Evolutionary conservation across 2,329 filamentous ascomycete species (phyloP).

Genomic region (Pyrenochaeta sp.): DNA sequence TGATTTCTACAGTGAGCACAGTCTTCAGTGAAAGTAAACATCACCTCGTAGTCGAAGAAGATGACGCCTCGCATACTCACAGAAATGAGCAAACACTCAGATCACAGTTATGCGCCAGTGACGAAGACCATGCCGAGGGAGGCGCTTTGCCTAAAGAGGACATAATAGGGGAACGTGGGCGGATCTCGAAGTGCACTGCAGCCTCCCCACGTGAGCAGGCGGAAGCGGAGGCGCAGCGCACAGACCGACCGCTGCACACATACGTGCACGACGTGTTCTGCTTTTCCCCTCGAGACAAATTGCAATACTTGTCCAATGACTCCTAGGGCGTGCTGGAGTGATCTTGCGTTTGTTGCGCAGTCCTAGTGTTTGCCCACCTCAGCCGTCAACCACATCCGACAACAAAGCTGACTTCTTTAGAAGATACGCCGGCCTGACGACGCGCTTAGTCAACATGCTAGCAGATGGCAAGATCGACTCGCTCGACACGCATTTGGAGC

Average conservation of each 20-base stretch:
- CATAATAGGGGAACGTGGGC: neutral
- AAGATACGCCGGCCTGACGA: neutral
- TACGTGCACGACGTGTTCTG: neutral
- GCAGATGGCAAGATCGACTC: conserved; percentile 35
- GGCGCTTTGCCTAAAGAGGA: neutral
- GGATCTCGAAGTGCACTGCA: neutral
- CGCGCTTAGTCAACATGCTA: conserved; percentile 26
- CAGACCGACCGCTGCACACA: neutral
- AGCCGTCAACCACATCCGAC: neutral
- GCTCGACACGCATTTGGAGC: conserved; percentile 38
- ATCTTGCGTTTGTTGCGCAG: neutral
- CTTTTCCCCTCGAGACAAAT: neutral
- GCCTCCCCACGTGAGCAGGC: neutral
- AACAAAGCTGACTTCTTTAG: neutral
- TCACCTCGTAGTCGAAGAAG: too few species aligned
- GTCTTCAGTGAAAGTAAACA: too few species aligned
- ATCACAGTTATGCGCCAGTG: neutral
- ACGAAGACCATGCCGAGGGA: neutral
- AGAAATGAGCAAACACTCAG: neutral
- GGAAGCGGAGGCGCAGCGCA: neutral
- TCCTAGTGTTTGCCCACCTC: neutral
- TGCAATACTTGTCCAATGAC: neutral
- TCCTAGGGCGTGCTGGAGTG: neutral
- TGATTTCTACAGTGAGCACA: too few species aligned
- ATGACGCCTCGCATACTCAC: neutral